These are phyloP conservation scores for Lactarius trivialis DNA, from an alignment of 768 basidiomycete genomes.

Conservation along the genomic window DNA sequence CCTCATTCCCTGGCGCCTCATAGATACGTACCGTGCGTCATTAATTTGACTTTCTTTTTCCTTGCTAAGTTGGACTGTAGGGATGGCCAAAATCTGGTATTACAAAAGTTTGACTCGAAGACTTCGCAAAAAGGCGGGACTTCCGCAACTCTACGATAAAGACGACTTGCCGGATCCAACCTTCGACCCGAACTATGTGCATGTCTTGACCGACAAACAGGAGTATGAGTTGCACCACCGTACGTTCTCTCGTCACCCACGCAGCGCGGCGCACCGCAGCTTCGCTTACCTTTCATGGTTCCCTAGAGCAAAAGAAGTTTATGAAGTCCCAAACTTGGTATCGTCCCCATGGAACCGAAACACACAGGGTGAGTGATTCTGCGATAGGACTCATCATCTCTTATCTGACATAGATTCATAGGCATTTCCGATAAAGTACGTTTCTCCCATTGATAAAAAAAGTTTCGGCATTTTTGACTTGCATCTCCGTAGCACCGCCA, in stretches of 20 bases:
- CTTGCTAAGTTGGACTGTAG: slow-evolving; percentile 31
- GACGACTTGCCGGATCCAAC: slow-evolving; percentile 79
- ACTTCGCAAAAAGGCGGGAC: slow-evolving; percentile 53
- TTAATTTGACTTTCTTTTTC: neutral
- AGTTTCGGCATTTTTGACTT: neutral
- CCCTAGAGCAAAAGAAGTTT: slow-evolving; percentile 62
- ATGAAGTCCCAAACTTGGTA: slow-evolving; percentile 79
- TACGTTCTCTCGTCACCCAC: slow-evolving; percentile 32
- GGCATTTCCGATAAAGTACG: slow-evolving; percentile 67
- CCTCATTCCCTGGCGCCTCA: slow-evolving; percentile 64
- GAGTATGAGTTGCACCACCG: slow-evolving; percentile 59
- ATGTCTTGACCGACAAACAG: slow-evolving; percentile 60
- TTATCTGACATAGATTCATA: slow-evolving; percentile 34
- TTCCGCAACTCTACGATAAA: slow-evolving; percentile 63
- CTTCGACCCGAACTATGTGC: slow-evolving; percentile 64
- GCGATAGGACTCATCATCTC: slow-evolving; percentile 6
- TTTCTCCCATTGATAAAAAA: neutral
- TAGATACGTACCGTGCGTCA: slow-evolving; percentile 65
- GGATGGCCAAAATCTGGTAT: slow-evolving; percentile 66
- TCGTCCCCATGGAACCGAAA: slow-evolving; percentile 75
- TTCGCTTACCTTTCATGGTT: slow-evolving; percentile 6
- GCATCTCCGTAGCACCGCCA: slow-evolving; percentile 44
- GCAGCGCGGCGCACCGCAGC: neutral
- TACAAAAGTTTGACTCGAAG: slow-evolving; percentile 56
- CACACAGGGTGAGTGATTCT: slow-evolving; percentile 50